phyloP scores from a whole-genome alignment of 305 asterid genomes.

The Fraxinus floribunda region DNA sequence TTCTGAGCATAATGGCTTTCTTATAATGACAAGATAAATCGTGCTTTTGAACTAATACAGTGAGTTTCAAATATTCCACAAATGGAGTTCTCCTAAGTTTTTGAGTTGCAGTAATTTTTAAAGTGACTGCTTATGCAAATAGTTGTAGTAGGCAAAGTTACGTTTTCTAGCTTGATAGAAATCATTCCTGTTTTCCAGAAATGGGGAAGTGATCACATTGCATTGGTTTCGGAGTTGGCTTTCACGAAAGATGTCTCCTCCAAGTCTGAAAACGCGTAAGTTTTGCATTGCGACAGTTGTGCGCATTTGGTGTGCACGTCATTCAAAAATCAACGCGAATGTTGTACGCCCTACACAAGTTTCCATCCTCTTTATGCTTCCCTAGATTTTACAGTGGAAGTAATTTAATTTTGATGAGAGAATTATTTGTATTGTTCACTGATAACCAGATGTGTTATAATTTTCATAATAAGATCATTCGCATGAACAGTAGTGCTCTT shows the following conservation, averaged over 20 bases:
- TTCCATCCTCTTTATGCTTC: not conserved
- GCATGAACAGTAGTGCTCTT: not conserved
- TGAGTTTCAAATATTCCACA: not conserved
- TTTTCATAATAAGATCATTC: not conserved
- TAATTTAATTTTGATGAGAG: not conserved
- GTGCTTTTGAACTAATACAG: not conserved
- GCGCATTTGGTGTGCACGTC: not conserved
- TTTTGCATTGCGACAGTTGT: not conserved
- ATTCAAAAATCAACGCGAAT: not conserved
- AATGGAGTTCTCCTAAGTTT: not conserved
- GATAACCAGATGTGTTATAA: not conserved
- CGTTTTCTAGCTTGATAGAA: not conserved
- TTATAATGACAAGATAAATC: not conserved
- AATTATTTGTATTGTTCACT: not conserved
- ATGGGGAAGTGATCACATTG: slow-evolving; percentile 99
- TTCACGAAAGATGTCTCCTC: slow-evolving; percentile 44
- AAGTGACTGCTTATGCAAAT: not conserved
- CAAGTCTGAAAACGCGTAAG: slow-evolving; percentile 26
- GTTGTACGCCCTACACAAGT: not conserved
- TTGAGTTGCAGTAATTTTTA: not conserved
- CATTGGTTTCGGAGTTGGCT: slow-evolving; percentile 83
- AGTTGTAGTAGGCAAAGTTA: not conserved
- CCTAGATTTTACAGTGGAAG: not conserved
- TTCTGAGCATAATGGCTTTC: slow-evolving; percentile 10
- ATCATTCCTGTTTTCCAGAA: slow-evolving; percentile 45